Conservation (phyloP, 1,284 basidiomycete genomes). For the Trametes versicolor region DNA sequence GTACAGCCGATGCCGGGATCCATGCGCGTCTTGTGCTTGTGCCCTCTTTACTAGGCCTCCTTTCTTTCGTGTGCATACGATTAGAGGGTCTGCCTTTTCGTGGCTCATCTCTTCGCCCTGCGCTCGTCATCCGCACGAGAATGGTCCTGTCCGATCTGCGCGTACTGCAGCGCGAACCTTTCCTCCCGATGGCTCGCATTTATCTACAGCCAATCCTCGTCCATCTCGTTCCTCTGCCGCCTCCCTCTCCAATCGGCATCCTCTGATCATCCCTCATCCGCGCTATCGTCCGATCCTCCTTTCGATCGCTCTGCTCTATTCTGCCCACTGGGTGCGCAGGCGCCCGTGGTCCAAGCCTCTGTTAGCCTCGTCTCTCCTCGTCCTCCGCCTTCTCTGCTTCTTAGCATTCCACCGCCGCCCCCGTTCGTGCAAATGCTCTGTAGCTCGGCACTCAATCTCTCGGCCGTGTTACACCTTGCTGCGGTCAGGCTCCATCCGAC, state of each 20-base stretch:
- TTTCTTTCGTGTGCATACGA: not conserved
- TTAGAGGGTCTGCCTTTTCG: not conserved
- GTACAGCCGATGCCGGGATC: constrained; percentile 23
- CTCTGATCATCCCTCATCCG: constrained; percentile 21
- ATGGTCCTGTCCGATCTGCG: constrained; percentile 17
- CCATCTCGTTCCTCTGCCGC: constrained; percentile 12
- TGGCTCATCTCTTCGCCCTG: not conserved
- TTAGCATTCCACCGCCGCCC: constrained; percentile 16
- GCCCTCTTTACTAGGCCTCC: constrained; percentile 7
- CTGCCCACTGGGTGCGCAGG: not conserved
- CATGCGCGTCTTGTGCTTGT: constrained; percentile 4
- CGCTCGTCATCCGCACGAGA: constrained; percentile 16
- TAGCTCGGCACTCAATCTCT: constrained; percentile 6
- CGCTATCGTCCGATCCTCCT: constrained; percentile 13
- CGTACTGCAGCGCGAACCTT: constrained; percentile 20
- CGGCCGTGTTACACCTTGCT: constrained; percentile 12
- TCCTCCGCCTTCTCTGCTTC: constrained; percentile 5
- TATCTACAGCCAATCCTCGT: constrained; percentile 25
- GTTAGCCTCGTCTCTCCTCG: not conserved
- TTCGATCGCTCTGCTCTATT: constrained; percentile 9
- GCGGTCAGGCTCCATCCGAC: constrained; percentile 10
- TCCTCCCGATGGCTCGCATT: constrained; percentile 7
- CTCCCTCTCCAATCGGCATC: constrained; percentile 30
- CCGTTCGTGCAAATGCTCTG: not conserved
- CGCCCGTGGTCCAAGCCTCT: constrained; percentile 11